These are phyloP conservation scores for Starmera amethionina DNA, from an alignment of 805 yeast genomes.

Conservation along the genomic window DNA sequence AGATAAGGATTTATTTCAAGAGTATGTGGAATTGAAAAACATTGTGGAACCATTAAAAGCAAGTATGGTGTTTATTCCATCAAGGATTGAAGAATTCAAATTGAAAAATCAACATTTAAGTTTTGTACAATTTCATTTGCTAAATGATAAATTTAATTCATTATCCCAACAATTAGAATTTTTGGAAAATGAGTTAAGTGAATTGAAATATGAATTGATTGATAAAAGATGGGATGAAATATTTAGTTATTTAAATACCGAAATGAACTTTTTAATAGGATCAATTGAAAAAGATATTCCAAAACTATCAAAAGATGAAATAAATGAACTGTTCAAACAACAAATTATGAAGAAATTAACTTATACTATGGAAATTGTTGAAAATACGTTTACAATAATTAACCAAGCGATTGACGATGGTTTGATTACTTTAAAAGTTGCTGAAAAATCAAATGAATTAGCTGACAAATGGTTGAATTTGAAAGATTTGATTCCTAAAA, in stretches of 20 bases:
- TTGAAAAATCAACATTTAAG: slow-evolving; percentile 11
- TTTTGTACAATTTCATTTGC: slow-evolving; percentile 14
- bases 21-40: slow-evolving; percentile 31
- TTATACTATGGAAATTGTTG: slow-evolving; percentile 28
- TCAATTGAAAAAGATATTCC: slow-evolving; percentile 18
- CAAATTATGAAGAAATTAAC: slow-evolving; percentile 23
- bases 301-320: slow-evolving; percentile 15
- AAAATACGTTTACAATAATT: slow-evolving; percentile 27
- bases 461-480: slow-evolving; percentile 24
- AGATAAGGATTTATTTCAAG: slow-evolving; percentile 31
- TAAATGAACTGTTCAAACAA: slow-evolving; percentile 8
- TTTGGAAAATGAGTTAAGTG: slow-evolving; percentile 29
- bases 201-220: slow-evolving; percentile 35
- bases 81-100: slow-evolving; percentile 34
- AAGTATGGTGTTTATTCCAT: slow-evolving; percentile 41
- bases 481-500: slow-evolving; percentile 12
- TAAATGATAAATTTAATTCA: slow-evolving; percentile 29
- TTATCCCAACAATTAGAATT: slow-evolving; percentile 31
- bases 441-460: slow-evolving; percentile 24
- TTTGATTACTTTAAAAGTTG: slow-evolving; percentile 26
- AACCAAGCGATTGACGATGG: slow-evolving; percentile 32
- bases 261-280: slow-evolving; percentile 22
- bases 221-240: slow-evolving; percentile 49
- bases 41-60: slow-evolving; percentile 42
- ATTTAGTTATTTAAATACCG: slow-evolving; percentile 36